Evolutionary conservation across 2,329 filamentous ascomycete species (phyloP).

Genomic region (Periconia sp.): DNA sequence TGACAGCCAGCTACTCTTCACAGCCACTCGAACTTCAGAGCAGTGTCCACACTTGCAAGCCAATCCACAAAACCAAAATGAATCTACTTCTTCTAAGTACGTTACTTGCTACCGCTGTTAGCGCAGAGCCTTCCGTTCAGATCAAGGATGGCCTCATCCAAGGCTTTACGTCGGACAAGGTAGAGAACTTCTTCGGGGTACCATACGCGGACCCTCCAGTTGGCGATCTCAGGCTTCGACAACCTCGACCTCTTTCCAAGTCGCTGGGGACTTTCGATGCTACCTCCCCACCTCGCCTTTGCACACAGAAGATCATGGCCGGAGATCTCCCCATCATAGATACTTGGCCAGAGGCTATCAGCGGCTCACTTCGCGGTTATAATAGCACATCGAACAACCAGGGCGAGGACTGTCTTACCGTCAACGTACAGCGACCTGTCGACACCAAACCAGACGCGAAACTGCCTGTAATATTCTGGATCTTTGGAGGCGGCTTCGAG

Average conservation of each 20-base stretch:
- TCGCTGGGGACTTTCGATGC: slow-evolving; percentile 41
- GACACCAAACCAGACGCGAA: slow-evolving; percentile 28
- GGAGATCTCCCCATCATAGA: background rate
- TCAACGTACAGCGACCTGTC: slow-evolving; percentile 54
- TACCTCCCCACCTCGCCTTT: slow-evolving; percentile 36
- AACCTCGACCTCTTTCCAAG: slow-evolving; percentile 50
- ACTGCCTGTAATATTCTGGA: slow-evolving; percentile 57
- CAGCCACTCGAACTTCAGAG: too few species aligned
- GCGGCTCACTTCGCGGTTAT: background rate
- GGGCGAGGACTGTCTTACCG: slow-evolving; percentile 54
- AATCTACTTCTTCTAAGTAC: background rate
- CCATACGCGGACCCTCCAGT: slow-evolving; percentile 44
- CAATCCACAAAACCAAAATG: background rate
- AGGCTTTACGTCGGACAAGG: background rate
- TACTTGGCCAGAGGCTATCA: background rate
- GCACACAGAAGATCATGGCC: slow-evolving; percentile 3
- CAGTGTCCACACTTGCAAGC: too few species aligned
- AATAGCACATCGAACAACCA: slow-evolving; percentile 45
- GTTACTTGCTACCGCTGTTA: background rate
- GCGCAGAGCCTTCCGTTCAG: background rate
- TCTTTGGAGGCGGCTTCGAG: slow-evolving; percentile 56
- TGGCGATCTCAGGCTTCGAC: slow-evolving; percentile 51
- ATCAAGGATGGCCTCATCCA: background rate
- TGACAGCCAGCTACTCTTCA: too few species aligned
- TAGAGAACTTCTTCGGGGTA: slow-evolving; percentile 43